A percentile compares a stretch with the other conserved stretches of the same genome.
These are phyloP conservation scores for Epicoccum sorghinum DNA, from an alignment of 2,329 filamentous ascomycete species.

Conservation along the genomic window DNA sequence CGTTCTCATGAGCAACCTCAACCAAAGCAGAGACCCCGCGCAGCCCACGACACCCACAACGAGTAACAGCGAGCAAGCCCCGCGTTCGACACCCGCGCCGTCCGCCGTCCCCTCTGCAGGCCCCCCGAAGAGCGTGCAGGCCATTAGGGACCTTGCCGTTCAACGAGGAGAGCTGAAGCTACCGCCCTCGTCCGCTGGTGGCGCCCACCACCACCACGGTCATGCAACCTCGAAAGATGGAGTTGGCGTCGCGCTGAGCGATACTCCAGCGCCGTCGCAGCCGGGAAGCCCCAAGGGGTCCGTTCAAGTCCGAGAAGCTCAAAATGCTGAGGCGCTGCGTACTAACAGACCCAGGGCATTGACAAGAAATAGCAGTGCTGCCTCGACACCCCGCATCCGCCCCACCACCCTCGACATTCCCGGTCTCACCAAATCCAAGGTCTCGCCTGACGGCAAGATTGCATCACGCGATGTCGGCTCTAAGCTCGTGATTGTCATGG, in stretches of 20 bases:
- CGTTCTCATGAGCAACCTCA: slow-evolving; percentile 56
- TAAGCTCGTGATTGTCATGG: slow-evolving; percentile 98
- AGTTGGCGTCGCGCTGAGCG: slow-evolving; percentile 62
- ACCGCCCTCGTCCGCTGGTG: slow-evolving; percentile 24
- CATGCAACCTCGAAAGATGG: slow-evolving; percentile 44
- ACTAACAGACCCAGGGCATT: slow-evolving; percentile 61
- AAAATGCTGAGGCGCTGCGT: slow-evolving; percentile 17
- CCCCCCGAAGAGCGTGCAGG: slow-evolving; percentile 32
- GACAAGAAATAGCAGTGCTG: slow-evolving; percentile 74
- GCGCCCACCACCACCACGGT: slow-evolving; percentile 22
- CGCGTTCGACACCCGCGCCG: slow-evolving; percentile 29
- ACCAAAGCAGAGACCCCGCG: slow-evolving; percentile 29
- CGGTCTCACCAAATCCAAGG: slow-evolving; percentile 91
- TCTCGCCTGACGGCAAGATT: slow-evolving; percentile 94
- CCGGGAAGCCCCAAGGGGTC: slow-evolving; percentile 68
- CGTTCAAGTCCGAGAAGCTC: slow-evolving; percentile 43
- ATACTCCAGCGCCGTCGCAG: slow-evolving; percentile 68
- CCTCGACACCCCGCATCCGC: slow-evolving; percentile 79
- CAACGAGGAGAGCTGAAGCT: slow-evolving; percentile 42
- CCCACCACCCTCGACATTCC: slow-evolving; percentile 97
- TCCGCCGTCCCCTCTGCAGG: slow-evolving; percentile 20
- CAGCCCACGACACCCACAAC: slow-evolving; percentile 17
- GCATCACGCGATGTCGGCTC: slow-evolving; percentile 92
- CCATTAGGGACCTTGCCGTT: slow-evolving; percentile 29
- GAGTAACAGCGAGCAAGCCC: slow-evolving; percentile 26